Base-by-base conservation (phyloP, 2,329 filamentous ascomycete species). In the Nannizziopsis arthrosporioides region DNA sequence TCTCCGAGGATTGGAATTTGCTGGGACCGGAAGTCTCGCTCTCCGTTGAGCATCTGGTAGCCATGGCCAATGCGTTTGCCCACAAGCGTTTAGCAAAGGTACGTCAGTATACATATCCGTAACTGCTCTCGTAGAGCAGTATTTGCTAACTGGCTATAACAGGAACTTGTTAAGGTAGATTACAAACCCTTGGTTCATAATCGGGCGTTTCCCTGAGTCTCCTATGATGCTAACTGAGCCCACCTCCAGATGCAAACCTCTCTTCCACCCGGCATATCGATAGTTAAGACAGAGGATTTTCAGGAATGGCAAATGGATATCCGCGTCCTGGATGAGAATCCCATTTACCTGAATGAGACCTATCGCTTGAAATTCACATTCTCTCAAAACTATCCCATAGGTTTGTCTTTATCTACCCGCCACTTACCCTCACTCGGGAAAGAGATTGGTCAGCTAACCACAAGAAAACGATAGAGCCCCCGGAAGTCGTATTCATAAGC, bases 251-350 rank as follows among this genome's bases (percentile, higher is more conserved):
- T 80, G 61, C 70, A 80, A 59, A 70, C 72, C 41, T 71, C 73
- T 56, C 69, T 80, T 5, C 77, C 79, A 2, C 77, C 77, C 0
- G 80, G 80, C 53, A 94, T 98, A 65, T 74, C 77, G 42, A 78
- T 96, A 42, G 80, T 93, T 51, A 78, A 81, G 42, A 81, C 86
- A 49, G 85, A 93, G 41, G 82, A 88, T 63, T 81, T 94, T 45
- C 77, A 86, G 60, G 83, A 92, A 70, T 98, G 92, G 93, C 73
- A 82, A 44, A 81, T 96, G 69, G 93, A 98, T 63, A 93, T 98
- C 47, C 73, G 77, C 56, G 90, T 98, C 45, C 77, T 96, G 36
- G 92, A 96, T 65, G 71, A 77, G 50, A 98, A 98, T 61, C 90
- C 90, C 1, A 69, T 98, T 42, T 98, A 98, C 68, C 69, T 77